Evolutionary conservation across 179 eudicot species (phyloP).

Genomic region (Amaranthus tricolor): DNA sequence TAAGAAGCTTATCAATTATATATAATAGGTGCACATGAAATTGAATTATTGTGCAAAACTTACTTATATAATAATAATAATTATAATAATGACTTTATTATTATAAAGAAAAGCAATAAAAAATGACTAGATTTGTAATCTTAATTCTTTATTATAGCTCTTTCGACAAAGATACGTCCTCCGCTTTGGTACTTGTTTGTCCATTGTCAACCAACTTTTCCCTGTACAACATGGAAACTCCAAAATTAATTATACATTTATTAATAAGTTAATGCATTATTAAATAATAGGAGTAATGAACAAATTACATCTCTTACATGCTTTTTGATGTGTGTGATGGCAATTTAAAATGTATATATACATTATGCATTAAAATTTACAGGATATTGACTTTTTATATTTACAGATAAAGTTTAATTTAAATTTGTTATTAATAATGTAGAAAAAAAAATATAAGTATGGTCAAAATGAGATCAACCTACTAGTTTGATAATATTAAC

Average conservation of each 20-base stretch:
- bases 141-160: background rate
- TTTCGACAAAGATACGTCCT: conserved; percentile 15
- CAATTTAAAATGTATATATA: too few relatives aligned
- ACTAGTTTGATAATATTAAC: too few relatives aligned
- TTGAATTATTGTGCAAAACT: too few relatives aligned
- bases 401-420: too few relatives aligned
- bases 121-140: conserved; percentile 1
- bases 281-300: too few relatives aligned
- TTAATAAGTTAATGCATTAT: background rate
- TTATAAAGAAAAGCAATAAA: background rate
- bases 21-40: background rate
- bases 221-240: conserved; percentile 2
- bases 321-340: too few relatives aligned
- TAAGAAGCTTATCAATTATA: background rate
- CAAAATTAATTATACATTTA: background rate
- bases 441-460: too few relatives aligned
- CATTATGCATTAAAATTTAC: too few relatives aligned
- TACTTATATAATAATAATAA: background rate
- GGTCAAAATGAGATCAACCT: too few relatives aligned
- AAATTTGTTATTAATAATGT: too few relatives aligned
- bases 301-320: too few relatives aligned
- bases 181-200: conserved; percentile 1
- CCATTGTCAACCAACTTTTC: conserved; percentile 4
- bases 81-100: conserved; percentile 1
- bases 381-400: too few relatives aligned